A percentile compares a stretch with the other conserved stretches of the same genome.
These are phyloP conservation scores for Fusarium fracticaudum DNA, from an alignment of 2,329 filamentous ascomycete genomes.

Conservation along the genomic window DNA sequence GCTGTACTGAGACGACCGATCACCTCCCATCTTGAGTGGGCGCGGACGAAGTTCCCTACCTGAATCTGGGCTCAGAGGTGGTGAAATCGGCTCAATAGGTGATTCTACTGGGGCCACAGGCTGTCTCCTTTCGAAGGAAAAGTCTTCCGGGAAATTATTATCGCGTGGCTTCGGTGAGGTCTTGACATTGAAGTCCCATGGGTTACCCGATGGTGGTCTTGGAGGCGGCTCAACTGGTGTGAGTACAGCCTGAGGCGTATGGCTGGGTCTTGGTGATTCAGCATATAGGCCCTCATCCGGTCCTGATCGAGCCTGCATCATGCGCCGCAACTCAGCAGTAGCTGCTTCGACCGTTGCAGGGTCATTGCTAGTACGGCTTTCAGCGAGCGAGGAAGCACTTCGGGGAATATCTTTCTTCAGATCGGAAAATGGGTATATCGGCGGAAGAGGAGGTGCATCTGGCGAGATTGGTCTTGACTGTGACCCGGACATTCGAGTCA, in stretches of 20 bases:
- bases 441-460: conserved; percentile 37
- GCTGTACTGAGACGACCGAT: conserved; percentile 37
- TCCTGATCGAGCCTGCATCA: conserved; percentile 43
- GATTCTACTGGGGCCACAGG: conserved; percentile 38
- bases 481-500: conserved; percentile 40
- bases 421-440: conserved; percentile 32
- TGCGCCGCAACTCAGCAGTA: conserved; percentile 42
- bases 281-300: conserved; percentile 40
- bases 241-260: conserved; percentile 14
- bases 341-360: conserved; percentile 44
- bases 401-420: conserved; percentile 16
- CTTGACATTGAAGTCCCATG: conserved; percentile 51
- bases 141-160: conserved; percentile 31
- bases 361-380: conserved; percentile 20
- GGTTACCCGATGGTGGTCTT: conserved; percentile 53
- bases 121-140: conserved; percentile 39
- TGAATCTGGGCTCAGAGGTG: conserved; percentile 36
- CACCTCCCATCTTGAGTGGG: conserved; percentile 29
- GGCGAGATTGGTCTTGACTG: conserved; percentile 45
- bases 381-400: conserved; percentile 17
- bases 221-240: conserved; percentile 41
- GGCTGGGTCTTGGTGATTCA: conserved; percentile 12
- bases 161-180: conserved; percentile 33
- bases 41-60: conserved; percentile 26
- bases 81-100: conserved; percentile 35